phyloP scores from a whole-genome alignment of 1,284 basidiomycete genomes.

The Coriolopsis trogii region DNA sequence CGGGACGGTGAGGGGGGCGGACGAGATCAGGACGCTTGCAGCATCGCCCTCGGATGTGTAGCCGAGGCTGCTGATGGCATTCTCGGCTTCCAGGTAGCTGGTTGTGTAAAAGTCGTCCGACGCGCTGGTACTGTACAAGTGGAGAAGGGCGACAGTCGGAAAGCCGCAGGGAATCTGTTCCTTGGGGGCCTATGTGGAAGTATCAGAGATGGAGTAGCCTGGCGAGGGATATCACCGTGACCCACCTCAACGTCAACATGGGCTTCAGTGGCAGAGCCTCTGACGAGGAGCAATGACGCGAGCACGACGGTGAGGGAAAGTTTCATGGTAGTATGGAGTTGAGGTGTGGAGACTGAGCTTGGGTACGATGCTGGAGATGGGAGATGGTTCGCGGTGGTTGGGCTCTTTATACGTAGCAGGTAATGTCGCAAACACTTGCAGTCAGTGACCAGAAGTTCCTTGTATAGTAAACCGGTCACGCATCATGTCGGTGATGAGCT shows the following conservation, averaged over 20 bases:
- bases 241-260: no score
- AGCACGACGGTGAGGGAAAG: background rate
- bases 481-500: no score
- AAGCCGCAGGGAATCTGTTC: no score
- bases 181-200: no score
- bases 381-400: no score
- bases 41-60: slow-evolving; percentile 15
- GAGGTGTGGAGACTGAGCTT: background rate
- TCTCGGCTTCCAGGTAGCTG: slow-evolving; percentile 7
- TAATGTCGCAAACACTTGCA: background rate
- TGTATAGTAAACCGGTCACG: no score
- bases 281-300: background rate
- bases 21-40: slow-evolving; percentile 5
- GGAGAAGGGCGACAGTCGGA: slow-evolving; percentile 18
- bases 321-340: background rate
- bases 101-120: slow-evolving; percentile 23
- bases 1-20: slow-evolving; percentile 4
- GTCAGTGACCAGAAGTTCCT: no score
- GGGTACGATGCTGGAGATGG: background rate
- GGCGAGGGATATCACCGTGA: no score
- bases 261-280: no score
- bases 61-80: slow-evolving; percentile 4
- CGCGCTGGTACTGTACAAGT: slow-evolving; percentile 2
- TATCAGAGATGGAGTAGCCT: no score
- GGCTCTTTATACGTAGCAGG: no score